Evolutionary conservation across 2,329 filamentous ascomycete species (phyloP).

Genomic region (Intubia oerlemansii): DNA sequence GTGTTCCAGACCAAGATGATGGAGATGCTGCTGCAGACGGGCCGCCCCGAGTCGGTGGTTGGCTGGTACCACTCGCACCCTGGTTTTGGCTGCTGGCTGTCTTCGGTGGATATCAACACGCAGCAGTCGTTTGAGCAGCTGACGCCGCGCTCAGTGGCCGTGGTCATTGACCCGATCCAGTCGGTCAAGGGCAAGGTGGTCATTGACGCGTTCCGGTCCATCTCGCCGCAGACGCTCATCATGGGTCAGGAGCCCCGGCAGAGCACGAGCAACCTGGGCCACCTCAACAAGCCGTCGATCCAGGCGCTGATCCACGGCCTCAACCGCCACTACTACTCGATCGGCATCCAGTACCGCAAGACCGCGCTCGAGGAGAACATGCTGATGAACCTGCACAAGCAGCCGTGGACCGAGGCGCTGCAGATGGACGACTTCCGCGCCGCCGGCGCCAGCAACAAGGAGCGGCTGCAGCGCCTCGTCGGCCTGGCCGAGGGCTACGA

Average conservation of each 20-base stretch:
- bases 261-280: slow-evolving; percentile 91
- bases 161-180: slow-evolving; percentile 96
- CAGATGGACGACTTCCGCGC: slow-evolving; percentile 90
- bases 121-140: slow-evolving; percentile 99
- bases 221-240: slow-evolving; percentile 94
- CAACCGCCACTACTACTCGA: slow-evolving; percentile 98
- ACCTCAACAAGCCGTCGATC: slow-evolving; percentile 98
- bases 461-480: slow-evolving; percentile 72
- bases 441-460: slow-evolving; percentile 71
- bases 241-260: slow-evolving; percentile 94
- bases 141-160: slow-evolving; percentile 85
- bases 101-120: slow-evolving; percentile 97
- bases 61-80: slow-evolving; percentile 99
- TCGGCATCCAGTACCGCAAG: slow-evolving; percentile 95
- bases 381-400: slow-evolving; percentile 99
- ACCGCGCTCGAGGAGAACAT: slow-evolving; percentile 97
- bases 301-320: slow-evolving; percentile 95
- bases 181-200: slow-evolving; percentile 99
- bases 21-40: slow-evolving; percentile 97
- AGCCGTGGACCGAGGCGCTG: slow-evolving; percentile 94
- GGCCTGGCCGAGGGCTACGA: slow-evolving; percentile 87
- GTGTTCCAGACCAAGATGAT: slow-evolving; percentile 99
- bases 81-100: slow-evolving; percentile 97
- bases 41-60: slow-evolving; percentile 91
- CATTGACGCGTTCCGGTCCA: slow-evolving; percentile 95